Percentiles rank a stretch among this genome's conserved stretches.
Evolutionary conservation across 768 basidiomycete genomes (phyloP).

Genomic region (Ephemerocybe angulata): DNA sequence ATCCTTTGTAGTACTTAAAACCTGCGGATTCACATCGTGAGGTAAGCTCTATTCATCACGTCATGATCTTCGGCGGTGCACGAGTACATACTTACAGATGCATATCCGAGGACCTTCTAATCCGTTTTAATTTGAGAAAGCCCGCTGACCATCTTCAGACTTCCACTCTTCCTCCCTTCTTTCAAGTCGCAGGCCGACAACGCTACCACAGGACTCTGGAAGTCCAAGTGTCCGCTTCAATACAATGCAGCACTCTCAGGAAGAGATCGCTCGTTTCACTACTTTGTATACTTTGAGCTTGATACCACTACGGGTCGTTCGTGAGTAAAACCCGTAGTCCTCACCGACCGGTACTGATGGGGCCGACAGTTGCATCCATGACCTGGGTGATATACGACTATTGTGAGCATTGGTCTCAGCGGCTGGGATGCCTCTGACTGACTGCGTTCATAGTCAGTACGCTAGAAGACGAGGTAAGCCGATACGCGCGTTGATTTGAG

Average conservation of each 20-base stretch:
- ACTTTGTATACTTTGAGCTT: conserved; percentile 14
- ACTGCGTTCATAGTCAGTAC: not conserved
- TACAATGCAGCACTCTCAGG: not conserved
- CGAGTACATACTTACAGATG: too few relatives aligned
- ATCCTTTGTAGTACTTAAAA: too few relatives aligned
- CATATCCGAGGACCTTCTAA: too few relatives aligned
- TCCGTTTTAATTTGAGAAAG: too few relatives aligned
- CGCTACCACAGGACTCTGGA: too few relatives aligned
- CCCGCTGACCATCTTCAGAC: too few relatives aligned
- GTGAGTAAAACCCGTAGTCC: conserved; percentile 13
- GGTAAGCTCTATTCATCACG: too few relatives aligned
- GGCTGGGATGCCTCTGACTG: not conserved
- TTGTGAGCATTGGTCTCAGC: conserved; percentile 17
- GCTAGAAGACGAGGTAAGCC: not conserved
- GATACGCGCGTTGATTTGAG: not conserved
- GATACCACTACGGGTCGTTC: conserved; percentile 19
- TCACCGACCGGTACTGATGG: not conserved
- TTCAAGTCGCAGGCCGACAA: too few relatives aligned
- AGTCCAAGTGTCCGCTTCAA: too few relatives aligned
- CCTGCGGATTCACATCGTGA: too few relatives aligned
- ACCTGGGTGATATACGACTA: conserved; percentile 25
- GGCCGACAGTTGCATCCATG: conserved; percentile 17
- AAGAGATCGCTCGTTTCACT: not conserved
- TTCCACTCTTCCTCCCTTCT: too few relatives aligned
- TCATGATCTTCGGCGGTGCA: too few relatives aligned